Evolutionary conservation across 106 monocot genomes (phyloP), one percentile per base, ranked within the genome.

Genomic region (Dendrobium huoshanense): DNA sequence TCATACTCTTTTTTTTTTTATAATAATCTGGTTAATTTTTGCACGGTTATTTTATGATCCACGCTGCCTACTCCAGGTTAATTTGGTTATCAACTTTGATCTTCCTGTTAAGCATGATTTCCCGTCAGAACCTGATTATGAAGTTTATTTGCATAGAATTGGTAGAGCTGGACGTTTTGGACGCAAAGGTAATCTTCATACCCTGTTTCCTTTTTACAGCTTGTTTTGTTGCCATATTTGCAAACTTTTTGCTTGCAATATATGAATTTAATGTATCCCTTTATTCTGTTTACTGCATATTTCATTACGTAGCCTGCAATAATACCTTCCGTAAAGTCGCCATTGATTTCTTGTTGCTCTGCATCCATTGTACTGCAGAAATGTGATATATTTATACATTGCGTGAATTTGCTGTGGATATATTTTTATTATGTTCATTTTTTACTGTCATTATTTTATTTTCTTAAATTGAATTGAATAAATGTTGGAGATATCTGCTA

Each of bases 81-180:
- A 97, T 81, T 80, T 94, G 84, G 97, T 97, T 17, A 90, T 94
- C 83, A 97, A 97, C 79, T 92, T 87, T 87, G 97, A 94, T 86
- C 90, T 97, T 68, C 97, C 97, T 42, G 78, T 91, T 48, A 94
- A 94, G 75, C 77, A 87, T 78, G 77, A 73, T 0, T 85, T 77
- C 22, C 81, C 84, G 3, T 33, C 78, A 25, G 94, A 94, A 58
- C 97, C 97, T 33, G 94, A 97, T 89, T 92, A 79, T 77, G 97
- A 97, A 85, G 92, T 97, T 24, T 97, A 97, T 67, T 83, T 97
- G 85, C 97, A 94, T 80, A 89, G 97, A 78, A 91, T 97, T 75
- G 97, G 97, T 20, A 90, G 97, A 89, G 85, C 97, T 58, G 97
- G 97, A 20, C 91, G 97, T 55, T 97, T 97, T 80, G 94, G 97